Conservation (phyloP, 1,139 yeast genomes). For the Scheffersomyces illinoinensis region DNA sequence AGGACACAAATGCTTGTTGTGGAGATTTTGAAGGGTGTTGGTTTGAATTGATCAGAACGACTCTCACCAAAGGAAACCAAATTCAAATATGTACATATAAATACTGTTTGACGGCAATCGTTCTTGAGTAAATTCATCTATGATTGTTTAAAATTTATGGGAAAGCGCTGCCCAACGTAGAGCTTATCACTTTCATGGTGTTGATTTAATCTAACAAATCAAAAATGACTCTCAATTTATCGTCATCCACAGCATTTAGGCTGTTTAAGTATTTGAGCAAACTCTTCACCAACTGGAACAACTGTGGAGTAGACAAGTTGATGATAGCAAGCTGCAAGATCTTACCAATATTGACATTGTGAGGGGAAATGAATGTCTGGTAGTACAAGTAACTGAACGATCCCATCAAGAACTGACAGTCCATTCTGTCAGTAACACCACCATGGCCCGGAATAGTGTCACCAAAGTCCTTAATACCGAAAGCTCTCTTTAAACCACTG, state of each 20-base stretch:
- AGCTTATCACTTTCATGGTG: conserved; percentile 2
- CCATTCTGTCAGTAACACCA: conserved; percentile 96
- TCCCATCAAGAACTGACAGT: conserved; percentile 98
- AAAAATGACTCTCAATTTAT: conserved; percentile 25
- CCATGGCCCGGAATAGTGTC: conserved; percentile 98
- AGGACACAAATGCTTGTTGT: neutral
- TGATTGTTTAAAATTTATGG: neutral
- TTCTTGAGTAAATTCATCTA: neutral
- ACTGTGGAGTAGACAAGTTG: conserved; percentile 67
- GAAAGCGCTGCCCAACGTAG: neutral
- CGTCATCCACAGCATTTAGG: conserved; percentile 46
- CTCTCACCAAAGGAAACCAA: neutral
- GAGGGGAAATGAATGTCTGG: conserved; percentile 83
- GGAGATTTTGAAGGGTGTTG: neutral
- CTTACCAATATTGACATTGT: conserved; percentile 70
- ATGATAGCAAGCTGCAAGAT: conserved; percentile 75
- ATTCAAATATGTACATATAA: neutral
- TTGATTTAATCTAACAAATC: conserved; percentile 24
- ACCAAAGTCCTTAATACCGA: conserved; percentile 90
- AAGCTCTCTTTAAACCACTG: conserved; percentile 95
- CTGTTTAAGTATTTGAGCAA: conserved; percentile 64
- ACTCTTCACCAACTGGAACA: conserved; percentile 60
- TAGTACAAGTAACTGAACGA: conserved; percentile 89
- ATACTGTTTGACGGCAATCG: neutral
- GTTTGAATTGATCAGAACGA: neutral